phyloP scores from a whole-genome alignment of 2,329 filamentous ascomycete genomes.

The Alternaria ethzedia region DNA sequence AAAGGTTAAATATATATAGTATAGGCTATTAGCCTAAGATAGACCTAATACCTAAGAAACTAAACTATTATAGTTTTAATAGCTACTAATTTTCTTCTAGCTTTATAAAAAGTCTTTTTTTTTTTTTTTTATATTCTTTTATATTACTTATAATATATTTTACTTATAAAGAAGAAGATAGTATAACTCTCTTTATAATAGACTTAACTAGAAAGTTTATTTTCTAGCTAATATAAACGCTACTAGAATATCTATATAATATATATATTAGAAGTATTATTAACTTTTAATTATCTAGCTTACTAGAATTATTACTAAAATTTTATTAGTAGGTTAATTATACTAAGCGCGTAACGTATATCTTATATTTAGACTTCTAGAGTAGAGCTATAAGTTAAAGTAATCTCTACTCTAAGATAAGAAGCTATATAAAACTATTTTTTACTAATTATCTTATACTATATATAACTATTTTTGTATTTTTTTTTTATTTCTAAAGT shows the following conservation, averaged over 20 bases:
- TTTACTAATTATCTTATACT: constrained; percentile 6
- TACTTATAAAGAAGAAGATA: neutral
- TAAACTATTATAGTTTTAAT: neutral
- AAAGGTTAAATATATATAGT: no score
- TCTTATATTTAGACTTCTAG: constrained; percentile 2
- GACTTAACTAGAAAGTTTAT: constrained; percentile 1
- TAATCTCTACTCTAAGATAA: constrained; percentile 1
- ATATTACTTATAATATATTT: neutral
- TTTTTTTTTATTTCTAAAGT: neutral
- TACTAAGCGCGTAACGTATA: neutral
- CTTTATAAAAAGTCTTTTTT: neutral
- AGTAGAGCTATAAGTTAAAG: constrained; percentile 5
- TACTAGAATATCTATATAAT: constrained; percentile 1
- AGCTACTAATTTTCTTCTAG: neutral
- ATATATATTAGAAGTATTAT: constrained; percentile 3
- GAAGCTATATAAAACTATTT: constrained; percentile 8
- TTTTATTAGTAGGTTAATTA: neutral
- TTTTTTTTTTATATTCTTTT: constrained; percentile 2
- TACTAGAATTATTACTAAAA: neutral
- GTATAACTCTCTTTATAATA: neutral
- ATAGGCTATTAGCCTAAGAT: no score
- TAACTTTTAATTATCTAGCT: neutral
- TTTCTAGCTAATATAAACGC: neutral
- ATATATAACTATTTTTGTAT: constrained; percentile 1
- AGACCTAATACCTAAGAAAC: no score